Conservation (phyloP, 1,139 yeast genomes). For the Zygoascus meyerae region DNA sequence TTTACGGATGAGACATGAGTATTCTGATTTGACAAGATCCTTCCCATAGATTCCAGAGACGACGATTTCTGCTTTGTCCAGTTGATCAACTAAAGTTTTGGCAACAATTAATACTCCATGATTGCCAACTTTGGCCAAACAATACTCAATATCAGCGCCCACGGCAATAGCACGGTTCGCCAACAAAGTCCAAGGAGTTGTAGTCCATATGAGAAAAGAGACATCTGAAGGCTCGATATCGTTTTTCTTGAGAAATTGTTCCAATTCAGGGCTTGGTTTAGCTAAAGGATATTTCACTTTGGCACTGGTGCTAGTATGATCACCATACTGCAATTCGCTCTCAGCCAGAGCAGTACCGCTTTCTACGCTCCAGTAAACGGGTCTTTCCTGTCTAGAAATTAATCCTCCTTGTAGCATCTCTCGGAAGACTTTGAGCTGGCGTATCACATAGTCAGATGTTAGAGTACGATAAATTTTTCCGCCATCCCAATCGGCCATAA, state of each 20-base stretch:
- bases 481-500: slow-evolving; percentile 72
- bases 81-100: slow-evolving; percentile 20
- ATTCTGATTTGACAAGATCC: slow-evolving; percentile 41
- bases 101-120: slow-evolving; percentile 34
- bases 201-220: slow-evolving; percentile 70
- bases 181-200: slow-evolving; percentile 96
- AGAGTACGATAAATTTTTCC: slow-evolving; percentile 59
- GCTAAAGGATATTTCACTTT: slow-evolving; percentile 49
- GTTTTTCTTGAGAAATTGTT: slow-evolving; percentile 5
- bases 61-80: slow-evolving; percentile 12
- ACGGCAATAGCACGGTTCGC: slow-evolving; percentile 82
- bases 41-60: slow-evolving; percentile 38
- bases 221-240: slow-evolving; percentile 15
- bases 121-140: slow-evolving; percentile 36
- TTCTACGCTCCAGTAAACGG: slow-evolving; percentile 97
- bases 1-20: slow-evolving; percentile 53
- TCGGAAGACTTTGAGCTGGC: slow-evolving; percentile 67
- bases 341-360: slow-evolving; percentile 93
- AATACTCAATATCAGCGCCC: slow-evolving; percentile 54
- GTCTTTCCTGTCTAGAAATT: slow-evolving; percentile 78
- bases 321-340: slow-evolving; percentile 83
- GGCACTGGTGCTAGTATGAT: slow-evolving; percentile 66
- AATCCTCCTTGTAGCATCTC: slow-evolving; percentile 60
- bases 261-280: slow-evolving; percentile 17
- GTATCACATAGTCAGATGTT: slow-evolving; percentile 60